Evolutionary conservation across 306 rosid genomes (phyloP).

Genomic region (Mucuna pruriens): DNA sequence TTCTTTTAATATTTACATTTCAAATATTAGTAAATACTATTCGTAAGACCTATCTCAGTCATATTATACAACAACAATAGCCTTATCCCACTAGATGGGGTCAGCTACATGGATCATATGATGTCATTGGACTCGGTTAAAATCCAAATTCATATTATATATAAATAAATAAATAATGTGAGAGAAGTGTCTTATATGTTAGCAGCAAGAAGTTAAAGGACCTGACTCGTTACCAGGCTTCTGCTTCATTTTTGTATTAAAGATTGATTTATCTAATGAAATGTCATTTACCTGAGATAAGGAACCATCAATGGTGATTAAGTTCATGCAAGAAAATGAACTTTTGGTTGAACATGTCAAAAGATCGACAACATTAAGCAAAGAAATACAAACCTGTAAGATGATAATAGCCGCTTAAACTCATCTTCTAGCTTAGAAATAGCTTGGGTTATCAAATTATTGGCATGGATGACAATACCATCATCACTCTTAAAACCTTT

Average conservation of each 20-base stretch:
- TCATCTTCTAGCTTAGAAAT: constrained; percentile 87
- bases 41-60: not conserved
- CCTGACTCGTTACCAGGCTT: not conserved
- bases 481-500: constrained; percentile 71
- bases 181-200: not conserved
- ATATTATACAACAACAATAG: not conserved
- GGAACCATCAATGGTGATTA: not conserved
- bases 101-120: not conserved
- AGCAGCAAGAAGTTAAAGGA: constrained; percentile 5
- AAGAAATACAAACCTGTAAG: constrained; percentile 69
- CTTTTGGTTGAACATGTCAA: constrained; percentile 17
- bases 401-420: constrained; percentile 61
- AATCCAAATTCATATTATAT: not conserved
- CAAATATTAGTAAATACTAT: not conserved
- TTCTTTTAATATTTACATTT: not conserved
- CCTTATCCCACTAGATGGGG: not conserved
- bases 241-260: constrained; percentile 7
- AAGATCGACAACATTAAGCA: not conserved
- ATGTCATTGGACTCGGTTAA: not conserved
- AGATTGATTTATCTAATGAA: not conserved
- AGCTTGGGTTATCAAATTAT: constrained; percentile 69
- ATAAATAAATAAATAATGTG: not conserved
- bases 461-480: constrained; percentile 62
- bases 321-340: constrained; percentile 12
- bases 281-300: not conserved